Evolutionary conservation across 257 asterid species (phyloP).

Genomic region (Plantago elongata): DNA sequence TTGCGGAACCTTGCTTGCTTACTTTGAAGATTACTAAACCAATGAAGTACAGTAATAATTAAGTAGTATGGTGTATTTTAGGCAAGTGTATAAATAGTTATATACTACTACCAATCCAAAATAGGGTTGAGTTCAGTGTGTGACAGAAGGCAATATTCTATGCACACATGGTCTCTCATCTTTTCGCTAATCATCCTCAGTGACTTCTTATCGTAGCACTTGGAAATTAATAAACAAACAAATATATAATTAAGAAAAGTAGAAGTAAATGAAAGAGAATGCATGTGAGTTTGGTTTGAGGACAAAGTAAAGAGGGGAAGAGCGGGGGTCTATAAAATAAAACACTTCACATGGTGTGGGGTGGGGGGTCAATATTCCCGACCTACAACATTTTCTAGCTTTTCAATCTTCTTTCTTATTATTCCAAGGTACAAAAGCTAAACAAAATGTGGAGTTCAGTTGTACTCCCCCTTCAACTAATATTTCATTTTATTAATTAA

Average conservation of each 20-base stretch:
- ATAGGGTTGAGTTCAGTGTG: slow-evolving; percentile 10
- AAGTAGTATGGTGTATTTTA: no score
- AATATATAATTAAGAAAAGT: no score
- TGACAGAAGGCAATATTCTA: slow-evolving; percentile 38
- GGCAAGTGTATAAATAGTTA: no score
- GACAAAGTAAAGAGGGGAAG: slow-evolving; percentile 43
- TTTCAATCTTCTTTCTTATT: background rate
- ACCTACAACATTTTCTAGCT: background rate
- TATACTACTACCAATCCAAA: background rate
- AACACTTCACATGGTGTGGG: slow-evolving; percentile 65
- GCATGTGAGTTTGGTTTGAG: slow-evolving; percentile 53
- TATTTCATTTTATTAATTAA: no score
- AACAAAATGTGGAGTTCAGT: no score
- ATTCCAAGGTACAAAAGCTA: background rate
- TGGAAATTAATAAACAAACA: slow-evolving; percentile 6
- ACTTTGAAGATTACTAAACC: no score
- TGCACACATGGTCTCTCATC: slow-evolving; percentile 26
- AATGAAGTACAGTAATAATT: no score
- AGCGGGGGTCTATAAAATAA: slow-evolving; percentile 23
- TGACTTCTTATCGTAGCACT: slow-evolving; percentile 28
- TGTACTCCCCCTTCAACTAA: no score
- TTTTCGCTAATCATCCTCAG: slow-evolving; percentile 46
- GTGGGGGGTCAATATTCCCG: background rate
- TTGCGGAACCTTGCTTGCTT: no score
- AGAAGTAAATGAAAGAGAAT: slow-evolving; percentile 27